Base-by-base conservation (phyloP, 225 moss, liverwort and hornwort species). In the Polytrichum commune region DNA sequence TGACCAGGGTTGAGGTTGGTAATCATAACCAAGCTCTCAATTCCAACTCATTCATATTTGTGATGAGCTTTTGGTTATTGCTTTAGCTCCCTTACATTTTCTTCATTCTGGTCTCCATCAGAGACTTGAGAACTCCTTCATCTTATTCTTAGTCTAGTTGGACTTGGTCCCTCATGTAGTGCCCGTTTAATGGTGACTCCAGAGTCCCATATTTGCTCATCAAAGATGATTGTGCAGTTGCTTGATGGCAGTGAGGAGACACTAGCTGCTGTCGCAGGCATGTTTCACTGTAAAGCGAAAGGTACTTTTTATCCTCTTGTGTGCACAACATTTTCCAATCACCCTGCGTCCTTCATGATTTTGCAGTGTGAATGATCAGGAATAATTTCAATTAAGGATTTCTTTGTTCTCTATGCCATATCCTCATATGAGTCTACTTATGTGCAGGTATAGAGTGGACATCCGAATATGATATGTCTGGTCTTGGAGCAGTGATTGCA, bases 211-310 rank as follows among this genome's bases (percentile, higher is more conserved):
- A 26, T 5, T 46, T 72, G 69, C 78, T 81, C 60, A 79, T 73
- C 27, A 54, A 72, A 24, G 72, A 62, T 67, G 62, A 72, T 67
- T 66, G 25, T 79, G 66, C 86, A 95, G 94, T 77, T 87, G 55
- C 87, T 87, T 77, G 98, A 98, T 69, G 72, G 72, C 67, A 89
- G 87, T 71, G 98, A 98, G 75, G 98, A 98, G 73, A 90, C 83
- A 38, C 79, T 93, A 68, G 71, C 78, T 75, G 95, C 95, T 75
- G 87, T 98, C 53, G 86, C 98, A 38, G 93, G 93, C 69, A 98
- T 98, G 93, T 95, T 98, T 33, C 80, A 95, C 80, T 93, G 95
- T 82, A 98, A 98, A 75, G 89, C 95, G 8, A 95, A 93, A 86
- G 98, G 90, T 90, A 54, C 27, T 1, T 24, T 35, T 22, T 24